These are phyloP conservation scores for Ustilago sp. DNA, from an alignment of 1,284 basidiomycete genomes.

Conservation along the genomic window DNA sequence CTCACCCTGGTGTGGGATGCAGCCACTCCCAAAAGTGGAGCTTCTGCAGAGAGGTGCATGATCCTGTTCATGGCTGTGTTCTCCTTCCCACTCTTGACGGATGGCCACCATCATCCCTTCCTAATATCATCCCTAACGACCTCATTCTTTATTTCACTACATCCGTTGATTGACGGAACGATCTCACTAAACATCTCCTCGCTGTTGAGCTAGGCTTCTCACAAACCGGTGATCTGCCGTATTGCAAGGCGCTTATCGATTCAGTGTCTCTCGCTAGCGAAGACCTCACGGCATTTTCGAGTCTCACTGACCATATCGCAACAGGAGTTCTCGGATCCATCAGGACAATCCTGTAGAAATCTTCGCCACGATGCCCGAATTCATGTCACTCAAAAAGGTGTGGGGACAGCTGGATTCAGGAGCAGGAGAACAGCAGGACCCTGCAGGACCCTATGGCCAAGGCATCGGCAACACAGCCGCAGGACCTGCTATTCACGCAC, in stretches of 20 bases:
- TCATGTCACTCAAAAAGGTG: constrained; percentile 50
- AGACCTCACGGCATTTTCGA: neutral
- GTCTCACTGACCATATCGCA: neutral
- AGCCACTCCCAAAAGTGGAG: constrained; percentile 13
- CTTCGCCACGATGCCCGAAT: constrained; percentile 46
- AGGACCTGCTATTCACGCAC: constrained; percentile 10
- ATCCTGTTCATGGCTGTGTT: neutral
- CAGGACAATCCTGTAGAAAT: neutral
- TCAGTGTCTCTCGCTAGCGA: neutral
- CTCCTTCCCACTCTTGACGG: constrained; percentile 4
- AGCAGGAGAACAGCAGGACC: constrained; percentile 12
- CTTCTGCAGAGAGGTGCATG: constrained; percentile 25
- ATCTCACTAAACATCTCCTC: neutral
- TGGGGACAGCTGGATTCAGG: constrained; percentile 48
- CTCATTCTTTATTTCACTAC: neutral
- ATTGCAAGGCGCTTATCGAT: neutral
- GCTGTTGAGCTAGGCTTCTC: neutral
- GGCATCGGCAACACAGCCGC: constrained; percentile 41
- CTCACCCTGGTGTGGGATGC: constrained; percentile 2
- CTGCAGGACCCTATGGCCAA: constrained; percentile 19
- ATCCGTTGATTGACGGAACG: neutral
- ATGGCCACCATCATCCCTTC: constrained; percentile 11
- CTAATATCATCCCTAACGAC: neutral
- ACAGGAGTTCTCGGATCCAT: neutral
- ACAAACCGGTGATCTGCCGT: neutral